Evolutionary conservation across 2,329 filamentous ascomycete genomes (phyloP).

Genomic region (Diaporthe helianthi): DNA sequence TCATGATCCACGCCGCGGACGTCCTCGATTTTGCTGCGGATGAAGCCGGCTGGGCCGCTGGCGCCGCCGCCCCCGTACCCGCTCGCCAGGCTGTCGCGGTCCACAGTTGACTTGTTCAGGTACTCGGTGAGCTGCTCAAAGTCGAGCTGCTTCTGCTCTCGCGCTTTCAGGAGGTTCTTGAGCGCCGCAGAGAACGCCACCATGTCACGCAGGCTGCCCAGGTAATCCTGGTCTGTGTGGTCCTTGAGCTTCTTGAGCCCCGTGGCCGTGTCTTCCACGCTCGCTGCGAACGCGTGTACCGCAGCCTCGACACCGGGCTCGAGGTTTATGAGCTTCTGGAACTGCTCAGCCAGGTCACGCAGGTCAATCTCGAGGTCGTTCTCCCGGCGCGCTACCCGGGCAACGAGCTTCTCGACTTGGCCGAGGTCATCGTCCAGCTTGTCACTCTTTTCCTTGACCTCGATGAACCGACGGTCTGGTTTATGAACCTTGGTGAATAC

Average conservation of each 20-base stretch:
- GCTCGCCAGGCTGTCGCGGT: slow-evolving; percentile 79
- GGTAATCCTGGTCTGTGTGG: slow-evolving; percentile 93
- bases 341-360: slow-evolving; percentile 88
- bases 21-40: slow-evolving; percentile 94
- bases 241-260: slow-evolving; percentile 85
- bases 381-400: slow-evolving; percentile 86
- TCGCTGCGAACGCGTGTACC: slow-evolving; percentile 85
- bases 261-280: slow-evolving; percentile 81
- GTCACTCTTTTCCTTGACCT: slow-evolving; percentile 89
- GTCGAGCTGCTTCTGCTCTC: slow-evolving; percentile 97
- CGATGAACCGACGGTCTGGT: slow-evolving; percentile 91
- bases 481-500: slow-evolving; percentile 97
- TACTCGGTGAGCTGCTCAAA: slow-evolving; percentile 97
- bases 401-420: slow-evolving; percentile 95
- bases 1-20: slow-evolving; percentile 97
- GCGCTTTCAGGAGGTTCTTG: slow-evolving; percentile 86
- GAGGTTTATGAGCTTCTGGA: slow-evolving; percentile 88
- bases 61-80: slow-evolving; percentile 55
- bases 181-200: slow-evolving; percentile 89
- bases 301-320: slow-evolving; percentile 86
- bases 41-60: slow-evolving; percentile 79
- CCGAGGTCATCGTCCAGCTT: slow-evolving; percentile 93
- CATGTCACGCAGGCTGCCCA: slow-evolving; percentile 93
- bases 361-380: slow-evolving; percentile 88
- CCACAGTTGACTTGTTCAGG: slow-evolving; percentile 85